phyloP scores from a whole-genome alignment of 176 grass and related monocot genomes.

The Triticum turgidum region DNA sequence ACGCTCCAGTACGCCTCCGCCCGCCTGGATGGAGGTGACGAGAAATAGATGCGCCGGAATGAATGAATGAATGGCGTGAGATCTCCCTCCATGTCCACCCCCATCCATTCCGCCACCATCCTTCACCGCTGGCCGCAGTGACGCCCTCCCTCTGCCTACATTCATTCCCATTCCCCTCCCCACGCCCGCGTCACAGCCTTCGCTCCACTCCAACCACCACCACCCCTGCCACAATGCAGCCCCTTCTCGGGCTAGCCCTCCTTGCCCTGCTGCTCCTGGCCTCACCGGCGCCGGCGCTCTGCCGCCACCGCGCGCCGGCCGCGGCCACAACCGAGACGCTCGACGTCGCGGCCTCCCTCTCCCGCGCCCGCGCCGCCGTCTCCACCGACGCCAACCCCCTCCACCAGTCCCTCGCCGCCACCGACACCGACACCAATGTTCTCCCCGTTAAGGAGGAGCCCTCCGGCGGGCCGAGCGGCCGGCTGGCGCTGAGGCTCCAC shows the following conservation, averaged over 20 bases:
- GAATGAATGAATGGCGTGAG: too few species aligned
- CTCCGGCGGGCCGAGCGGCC: too few species aligned
- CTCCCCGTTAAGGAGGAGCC: too few species aligned
- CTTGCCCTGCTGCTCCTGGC: slow-evolving; percentile 18
- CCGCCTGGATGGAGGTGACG: too few species aligned
- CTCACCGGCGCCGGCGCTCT: neutral
- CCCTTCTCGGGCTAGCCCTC: neutral
- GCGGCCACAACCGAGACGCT: slow-evolving; percentile 38
- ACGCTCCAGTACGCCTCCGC: too few species aligned
- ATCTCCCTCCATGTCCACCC: too few species aligned
- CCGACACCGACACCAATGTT: too few species aligned
- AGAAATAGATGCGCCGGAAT: too few species aligned
- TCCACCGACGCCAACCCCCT: slow-evolving; percentile 39
- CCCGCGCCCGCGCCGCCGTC: slow-evolving; percentile 49
- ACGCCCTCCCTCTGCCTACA: neutral
- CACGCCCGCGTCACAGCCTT: neutral
- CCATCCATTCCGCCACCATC: too few species aligned
- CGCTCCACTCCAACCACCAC: neutral
- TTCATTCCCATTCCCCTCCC: neutral
- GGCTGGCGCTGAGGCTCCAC: slow-evolving; percentile 48
- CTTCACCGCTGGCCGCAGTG: neutral
- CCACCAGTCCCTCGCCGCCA: slow-evolving; percentile 34
- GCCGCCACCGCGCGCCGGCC: slow-evolving; percentile 2
- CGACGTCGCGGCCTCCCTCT: slow-evolving; percentile 54
- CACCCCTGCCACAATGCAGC: slow-evolving; percentile 27